A percentile compares a stretch with the other conserved stretches of the same genome.
Conservation (phyloP, 2,329 filamentous ascomycete genomes). For the Cryphonectria parasitica region DNA sequence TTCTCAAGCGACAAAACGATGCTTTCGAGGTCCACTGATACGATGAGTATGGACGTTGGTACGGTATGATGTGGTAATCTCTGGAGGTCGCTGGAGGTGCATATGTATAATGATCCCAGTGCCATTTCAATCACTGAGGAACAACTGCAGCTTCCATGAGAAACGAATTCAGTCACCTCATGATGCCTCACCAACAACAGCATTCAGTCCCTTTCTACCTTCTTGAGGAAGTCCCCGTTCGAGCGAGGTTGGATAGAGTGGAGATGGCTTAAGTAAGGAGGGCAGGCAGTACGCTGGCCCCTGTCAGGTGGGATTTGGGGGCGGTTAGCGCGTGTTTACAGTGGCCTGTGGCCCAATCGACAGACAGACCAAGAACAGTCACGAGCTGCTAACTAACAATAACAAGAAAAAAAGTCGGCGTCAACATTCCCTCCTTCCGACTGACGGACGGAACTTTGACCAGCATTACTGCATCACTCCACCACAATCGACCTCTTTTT, state of each 20-base stretch:
- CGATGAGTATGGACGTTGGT: too few relatives aligned
- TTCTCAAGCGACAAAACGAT: too few relatives aligned
- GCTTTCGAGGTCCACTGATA: too few relatives aligned
- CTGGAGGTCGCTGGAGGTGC: too few relatives aligned
- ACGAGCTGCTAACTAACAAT: neutral
- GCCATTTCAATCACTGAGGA: too few relatives aligned
- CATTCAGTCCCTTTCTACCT: too few relatives aligned
- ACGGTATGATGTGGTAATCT: too few relatives aligned
- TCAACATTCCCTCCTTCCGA: neutral
- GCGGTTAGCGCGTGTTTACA: conserved; percentile 9
- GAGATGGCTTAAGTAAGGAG: neutral
- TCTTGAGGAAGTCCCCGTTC: too few relatives aligned
- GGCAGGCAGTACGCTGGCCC: neutral
- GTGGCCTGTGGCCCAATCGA: neutral
- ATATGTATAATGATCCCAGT: too few relatives aligned
- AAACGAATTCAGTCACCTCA: neutral
- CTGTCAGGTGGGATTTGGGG: neutral
- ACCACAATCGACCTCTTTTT: neutral
- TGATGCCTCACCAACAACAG: neutral
- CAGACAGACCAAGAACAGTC: neutral
- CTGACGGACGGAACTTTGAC: neutral
- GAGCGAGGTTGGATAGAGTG: neutral
- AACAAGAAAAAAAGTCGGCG: conserved; percentile 8
- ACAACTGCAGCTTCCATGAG: neutral
- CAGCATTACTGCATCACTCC: neutral